Evolutionary conservation across 2,329 filamentous ascomycete species (phyloP).

Genomic region (Fulvia fulva): DNA sequence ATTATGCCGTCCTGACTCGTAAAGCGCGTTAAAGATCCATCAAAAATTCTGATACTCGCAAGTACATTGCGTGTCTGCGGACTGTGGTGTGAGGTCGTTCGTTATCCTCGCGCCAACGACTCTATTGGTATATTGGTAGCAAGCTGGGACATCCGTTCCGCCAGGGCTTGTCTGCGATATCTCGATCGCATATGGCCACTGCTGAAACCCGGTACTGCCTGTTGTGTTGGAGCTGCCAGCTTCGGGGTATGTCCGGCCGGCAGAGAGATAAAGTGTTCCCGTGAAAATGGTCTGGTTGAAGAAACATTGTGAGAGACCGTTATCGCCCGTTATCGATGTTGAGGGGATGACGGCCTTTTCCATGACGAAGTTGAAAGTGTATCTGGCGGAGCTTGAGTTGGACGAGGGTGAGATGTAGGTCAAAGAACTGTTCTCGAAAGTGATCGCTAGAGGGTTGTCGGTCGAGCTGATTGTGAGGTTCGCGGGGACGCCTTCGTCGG

Average conservation of each 20-base stretch:
- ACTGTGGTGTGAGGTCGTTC: slow-evolving; percentile 35
- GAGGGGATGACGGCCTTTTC: slow-evolving; percentile 52
- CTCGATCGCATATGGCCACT: slow-evolving; percentile 58
- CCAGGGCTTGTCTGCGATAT: slow-evolving; percentile 51
- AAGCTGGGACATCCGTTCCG: slow-evolving; percentile 51
- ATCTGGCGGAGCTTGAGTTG: slow-evolving; percentile 47
- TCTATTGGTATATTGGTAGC: slow-evolving; percentile 44
- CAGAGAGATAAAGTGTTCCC: slow-evolving; percentile 52
- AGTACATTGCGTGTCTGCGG: slow-evolving; percentile 37
- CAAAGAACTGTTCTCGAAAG: slow-evolving; percentile 53
- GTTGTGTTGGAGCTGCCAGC: slow-evolving; percentile 9
- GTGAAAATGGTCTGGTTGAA: slow-evolving; percentile 55
- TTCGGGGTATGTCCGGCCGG: slow-evolving; percentile 16
- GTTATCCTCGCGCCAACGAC: slow-evolving; percentile 34
- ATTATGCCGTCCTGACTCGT: background rate
- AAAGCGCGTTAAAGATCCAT: slow-evolving; percentile 1
- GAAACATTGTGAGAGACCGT: slow-evolving; percentile 52
- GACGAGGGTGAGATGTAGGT: slow-evolving; percentile 47
- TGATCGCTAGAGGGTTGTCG: slow-evolving; percentile 53
- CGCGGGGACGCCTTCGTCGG: slow-evolving; percentile 39
- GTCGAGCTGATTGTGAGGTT: slow-evolving; percentile 47
- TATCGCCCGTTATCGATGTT: slow-evolving; percentile 41
- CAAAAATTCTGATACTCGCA: slow-evolving; percentile 46
- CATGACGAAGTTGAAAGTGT: slow-evolving; percentile 54
- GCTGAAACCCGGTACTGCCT: slow-evolving; percentile 16